Evolutionary conservation across 139 green algal species (phyloP).

Genomic region (Monoraphidium neglectum): DNA sequence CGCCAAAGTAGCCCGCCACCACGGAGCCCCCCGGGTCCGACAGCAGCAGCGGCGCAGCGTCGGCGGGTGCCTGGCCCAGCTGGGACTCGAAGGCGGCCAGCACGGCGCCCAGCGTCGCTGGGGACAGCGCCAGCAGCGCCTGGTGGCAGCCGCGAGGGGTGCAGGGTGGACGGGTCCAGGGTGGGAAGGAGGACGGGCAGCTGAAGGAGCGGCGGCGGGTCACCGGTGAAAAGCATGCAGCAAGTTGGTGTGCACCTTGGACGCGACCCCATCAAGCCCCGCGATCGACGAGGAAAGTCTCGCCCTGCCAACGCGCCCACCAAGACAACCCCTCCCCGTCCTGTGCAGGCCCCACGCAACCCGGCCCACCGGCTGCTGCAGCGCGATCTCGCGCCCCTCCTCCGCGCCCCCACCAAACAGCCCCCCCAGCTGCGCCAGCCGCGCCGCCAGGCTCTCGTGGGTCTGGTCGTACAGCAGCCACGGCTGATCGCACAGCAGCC

Average conservation of each 20-base stretch:
- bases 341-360: background rate
- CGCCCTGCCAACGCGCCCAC: no score
- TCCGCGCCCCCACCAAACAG: conserved; percentile 20
- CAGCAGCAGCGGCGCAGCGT: conserved; percentile 27
- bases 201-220: no score
- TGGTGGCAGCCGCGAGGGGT: conserved; percentile 6
- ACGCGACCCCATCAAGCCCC: no score
- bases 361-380: conserved; percentile 20
- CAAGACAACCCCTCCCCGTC: no score
- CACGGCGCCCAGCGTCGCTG: conserved; percentile 20
- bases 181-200: background rate
- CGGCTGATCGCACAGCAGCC: conserved; percentile 37
- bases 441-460: conserved; percentile 9
- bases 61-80: background rate
- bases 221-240: no score
- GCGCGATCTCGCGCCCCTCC: conserved; percentile 5
- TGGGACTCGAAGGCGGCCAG: background rate
- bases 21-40: conserved; percentile 33
- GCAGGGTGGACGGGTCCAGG: background rate
- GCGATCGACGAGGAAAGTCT: no score
- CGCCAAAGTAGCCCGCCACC: conserved; percentile 22
- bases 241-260: no score
- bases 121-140: conserved; percentile 31
- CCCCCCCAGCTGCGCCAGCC: conserved; percentile 36
- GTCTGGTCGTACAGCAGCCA: conserved; percentile 44